Conservation (phyloP, 2,329 filamentous ascomycete species). For the Fusarium torreyae region DNA sequence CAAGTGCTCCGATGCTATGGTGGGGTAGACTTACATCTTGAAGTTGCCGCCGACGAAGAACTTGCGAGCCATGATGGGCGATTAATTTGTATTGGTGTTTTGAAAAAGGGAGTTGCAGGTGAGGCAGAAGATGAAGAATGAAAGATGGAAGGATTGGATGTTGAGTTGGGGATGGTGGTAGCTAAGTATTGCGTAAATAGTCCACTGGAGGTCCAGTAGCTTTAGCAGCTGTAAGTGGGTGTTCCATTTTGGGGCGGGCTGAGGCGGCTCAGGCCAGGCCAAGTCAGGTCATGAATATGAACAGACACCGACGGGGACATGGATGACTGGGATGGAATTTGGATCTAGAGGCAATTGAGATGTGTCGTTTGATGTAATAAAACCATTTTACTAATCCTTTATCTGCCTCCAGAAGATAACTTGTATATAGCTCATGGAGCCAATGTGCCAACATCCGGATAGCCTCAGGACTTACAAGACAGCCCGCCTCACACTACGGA, state of each 20-base stretch:
- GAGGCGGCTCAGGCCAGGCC: constrained; percentile 35
- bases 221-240: constrained; percentile 24
- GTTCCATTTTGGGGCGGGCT: constrained; percentile 34
- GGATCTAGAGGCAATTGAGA: neutral
- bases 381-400: neutral
- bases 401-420: neutral
- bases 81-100: constrained; percentile 37
- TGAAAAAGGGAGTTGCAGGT: constrained; percentile 5
- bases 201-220: constrained; percentile 24
- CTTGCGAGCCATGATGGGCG: constrained; percentile 87
- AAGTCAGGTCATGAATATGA: constrained; percentile 45
- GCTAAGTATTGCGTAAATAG: constrained; percentile 38
- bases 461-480: constrained; percentile 24
- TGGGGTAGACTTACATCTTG: constrained; percentile 83
- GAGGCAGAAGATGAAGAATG: constrained; percentile 25
- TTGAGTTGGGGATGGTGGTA: constrained; percentile 28
- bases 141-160: constrained; percentile 1
- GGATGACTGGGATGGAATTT: constrained; percentile 22
- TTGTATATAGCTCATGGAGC: neutral
- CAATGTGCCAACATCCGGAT: neutral
- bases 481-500: neutral
- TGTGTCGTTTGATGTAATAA: neutral
- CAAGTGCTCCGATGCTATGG: constrained; percentile 36
- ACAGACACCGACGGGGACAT: constrained; percentile 27
- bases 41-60: constrained; percentile 99